These are phyloP conservation scores for Quillaja saponaria DNA, from an alignment of 306 rosid genomes.

Conservation along the genomic window DNA sequence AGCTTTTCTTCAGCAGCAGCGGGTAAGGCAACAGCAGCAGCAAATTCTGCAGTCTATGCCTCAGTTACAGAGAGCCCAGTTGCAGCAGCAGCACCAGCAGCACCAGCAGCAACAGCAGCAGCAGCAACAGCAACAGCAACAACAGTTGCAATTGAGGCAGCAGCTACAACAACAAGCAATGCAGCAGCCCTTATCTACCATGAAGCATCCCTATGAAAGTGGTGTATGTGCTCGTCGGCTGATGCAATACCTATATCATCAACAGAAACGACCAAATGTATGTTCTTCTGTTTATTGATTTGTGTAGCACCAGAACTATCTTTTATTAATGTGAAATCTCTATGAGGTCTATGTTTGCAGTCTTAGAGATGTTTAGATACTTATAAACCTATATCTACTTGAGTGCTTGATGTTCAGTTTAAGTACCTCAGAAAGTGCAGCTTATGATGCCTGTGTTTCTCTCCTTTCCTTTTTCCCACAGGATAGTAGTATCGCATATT, in stretches of 20 bases:
- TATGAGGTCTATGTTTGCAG: neutral
- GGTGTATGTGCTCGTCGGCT: conserved; percentile 93
- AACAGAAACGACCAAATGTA: conserved; percentile 79
- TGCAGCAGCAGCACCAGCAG: conserved; percentile 59
- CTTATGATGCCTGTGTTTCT: conserved; percentile 1
- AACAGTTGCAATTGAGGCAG: conserved; percentile 77
- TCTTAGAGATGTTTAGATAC: neutral
- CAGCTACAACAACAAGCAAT: conserved; percentile 79
- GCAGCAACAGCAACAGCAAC: conserved; percentile 49
- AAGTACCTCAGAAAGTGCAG: neutral
- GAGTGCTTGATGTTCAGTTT: conserved; percentile 9
- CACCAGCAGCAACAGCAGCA: conserved; percentile 39
- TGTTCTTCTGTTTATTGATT: conserved; percentile 26
- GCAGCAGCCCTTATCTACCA: conserved; percentile 53
- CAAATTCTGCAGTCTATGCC: conserved; percentile 88
- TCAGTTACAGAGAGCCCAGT: conserved; percentile 70
- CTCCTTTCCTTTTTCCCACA: conserved; percentile 36
- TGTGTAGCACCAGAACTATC: neutral
- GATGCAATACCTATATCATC: conserved; percentile 96
- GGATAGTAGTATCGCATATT: conserved; percentile 94
- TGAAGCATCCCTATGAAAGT: conserved; percentile 75
- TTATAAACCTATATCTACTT: neutral
- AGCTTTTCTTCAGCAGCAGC: conserved; percentile 80
- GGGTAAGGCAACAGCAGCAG: conserved; percentile 58
- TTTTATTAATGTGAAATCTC: conserved; percentile 2